Conservation (phyloP, 768 basidiomycete genomes). For the Rhizopogon vulgaris region DNA sequence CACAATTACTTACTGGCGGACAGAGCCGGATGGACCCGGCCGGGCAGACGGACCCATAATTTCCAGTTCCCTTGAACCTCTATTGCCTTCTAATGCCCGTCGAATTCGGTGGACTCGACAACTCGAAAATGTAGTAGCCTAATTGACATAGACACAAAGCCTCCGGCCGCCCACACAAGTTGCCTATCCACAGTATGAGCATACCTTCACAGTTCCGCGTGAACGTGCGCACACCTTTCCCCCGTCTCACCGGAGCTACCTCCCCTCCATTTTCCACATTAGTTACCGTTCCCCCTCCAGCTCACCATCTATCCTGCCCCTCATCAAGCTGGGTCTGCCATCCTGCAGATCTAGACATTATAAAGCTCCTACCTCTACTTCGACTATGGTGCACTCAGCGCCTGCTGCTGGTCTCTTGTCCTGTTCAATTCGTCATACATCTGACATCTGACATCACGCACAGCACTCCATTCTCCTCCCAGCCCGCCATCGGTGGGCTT, state of each 20-base stretch:
- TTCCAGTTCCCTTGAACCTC: no score
- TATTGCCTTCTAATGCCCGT: no score
- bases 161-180: not conserved
- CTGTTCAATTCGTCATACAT: not conserved
- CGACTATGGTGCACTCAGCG: constrained; percentile 1
- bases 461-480: constrained; percentile 45
- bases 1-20: no score
- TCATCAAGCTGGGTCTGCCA: constrained; percentile 44
- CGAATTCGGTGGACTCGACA: no score
- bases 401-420: not conserved
- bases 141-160: no score
- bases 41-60: no score
- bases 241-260: constrained; percentile 15
- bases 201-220: constrained; percentile 1
- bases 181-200: constrained; percentile 10
- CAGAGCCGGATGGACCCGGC: no score
- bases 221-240: constrained; percentile 10
- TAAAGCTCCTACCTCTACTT: constrained; percentile 8
- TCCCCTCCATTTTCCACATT: constrained; percentile 18
- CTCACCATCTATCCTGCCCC: constrained; percentile 34
- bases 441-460: constrained; percentile 25
- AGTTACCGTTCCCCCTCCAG: constrained; percentile 12
- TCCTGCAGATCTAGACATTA: no score
- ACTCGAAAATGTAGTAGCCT: no score
- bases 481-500: constrained; percentile 57